phyloP scores from a whole-genome alignment of 2,329 filamentous ascomycete genomes.

The Alternaria hordeiaustralica region DNA sequence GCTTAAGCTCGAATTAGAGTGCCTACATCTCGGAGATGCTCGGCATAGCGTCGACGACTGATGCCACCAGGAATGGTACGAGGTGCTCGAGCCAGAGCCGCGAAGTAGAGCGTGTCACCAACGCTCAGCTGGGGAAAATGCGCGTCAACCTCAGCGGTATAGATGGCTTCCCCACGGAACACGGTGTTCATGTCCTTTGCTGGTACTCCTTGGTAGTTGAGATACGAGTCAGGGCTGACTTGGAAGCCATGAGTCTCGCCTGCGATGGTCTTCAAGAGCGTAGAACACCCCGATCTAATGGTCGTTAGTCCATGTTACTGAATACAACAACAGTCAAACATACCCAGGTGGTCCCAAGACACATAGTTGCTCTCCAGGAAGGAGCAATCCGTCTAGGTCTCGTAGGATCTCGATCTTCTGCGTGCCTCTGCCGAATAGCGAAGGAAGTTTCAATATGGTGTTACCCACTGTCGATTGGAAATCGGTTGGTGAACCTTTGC shows the following conservation, averaged over 20 bases:
- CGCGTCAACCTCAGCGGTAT: slow-evolving; percentile 81
- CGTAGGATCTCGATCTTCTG: slow-evolving; percentile 70
- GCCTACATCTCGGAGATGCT: slow-evolving; percentile 63
- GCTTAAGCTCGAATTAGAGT: neutral
- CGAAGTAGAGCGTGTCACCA: slow-evolving; percentile 78
- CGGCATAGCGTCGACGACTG: slow-evolving; percentile 60
- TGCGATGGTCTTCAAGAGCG: slow-evolving; percentile 80
- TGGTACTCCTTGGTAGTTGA: slow-evolving; percentile 80
- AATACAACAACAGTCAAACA: neutral
- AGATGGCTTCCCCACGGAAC: slow-evolving; percentile 83
- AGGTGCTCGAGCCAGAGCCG: slow-evolving; percentile 66
- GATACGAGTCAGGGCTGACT: slow-evolving; percentile 70
- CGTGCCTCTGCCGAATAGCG: slow-evolving; percentile 53
- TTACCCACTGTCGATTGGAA: slow-evolving; percentile 72
- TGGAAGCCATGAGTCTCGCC: slow-evolving; percentile 82
- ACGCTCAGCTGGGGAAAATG: slow-evolving; percentile 79
- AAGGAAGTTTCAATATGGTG: slow-evolving; percentile 64
- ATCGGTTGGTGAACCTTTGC: slow-evolving; percentile 69
- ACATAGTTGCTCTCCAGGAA: slow-evolving; percentile 74
- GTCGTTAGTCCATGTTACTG: neutral
- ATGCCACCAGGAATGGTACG: slow-evolving; percentile 65
- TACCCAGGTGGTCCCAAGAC: slow-evolving; percentile 70
- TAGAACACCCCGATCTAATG: slow-evolving; percentile 70
- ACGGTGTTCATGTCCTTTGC: slow-evolving; percentile 75
- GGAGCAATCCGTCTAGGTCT: slow-evolving; percentile 70